These are phyloP conservation scores for Boletus sp. DNA, from an alignment of 1,284 basidiomycete species.

Conservation along the genomic window DNA sequence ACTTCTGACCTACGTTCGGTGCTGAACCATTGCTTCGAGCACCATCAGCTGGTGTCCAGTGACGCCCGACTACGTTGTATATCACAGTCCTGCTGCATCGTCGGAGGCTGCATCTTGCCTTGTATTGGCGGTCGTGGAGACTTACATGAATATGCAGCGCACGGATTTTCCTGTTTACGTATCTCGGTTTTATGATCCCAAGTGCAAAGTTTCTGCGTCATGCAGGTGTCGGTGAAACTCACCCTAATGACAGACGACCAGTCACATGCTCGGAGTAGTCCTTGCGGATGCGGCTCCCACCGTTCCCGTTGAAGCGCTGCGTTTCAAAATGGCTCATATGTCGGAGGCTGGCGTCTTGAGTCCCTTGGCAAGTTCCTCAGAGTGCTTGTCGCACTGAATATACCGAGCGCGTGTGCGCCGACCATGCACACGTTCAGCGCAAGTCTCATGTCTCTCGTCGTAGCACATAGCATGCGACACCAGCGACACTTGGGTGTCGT, in stretches of 20 bases:
- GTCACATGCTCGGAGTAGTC: constrained; percentile 62
- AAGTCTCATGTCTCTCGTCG: constrained; percentile 65
- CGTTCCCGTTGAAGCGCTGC: constrained; percentile 57
- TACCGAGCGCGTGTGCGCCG: constrained; percentile 60
- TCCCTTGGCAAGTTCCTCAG: constrained; percentile 52
- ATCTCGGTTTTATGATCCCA: constrained; percentile 59
- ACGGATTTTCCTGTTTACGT: constrained; percentile 60
- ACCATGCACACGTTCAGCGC: constrained; percentile 77
- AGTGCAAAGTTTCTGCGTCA: constrained; percentile 39
- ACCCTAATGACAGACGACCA: constrained; percentile 40
- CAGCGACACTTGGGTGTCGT: too few species aligned
- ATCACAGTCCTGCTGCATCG: constrained; percentile 48
- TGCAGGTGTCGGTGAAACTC: not conserved
- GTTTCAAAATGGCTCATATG: constrained; percentile 50
- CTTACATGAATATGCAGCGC: constrained; percentile 29
- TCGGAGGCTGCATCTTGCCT: constrained; percentile 33
- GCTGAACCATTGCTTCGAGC: constrained; percentile 38
- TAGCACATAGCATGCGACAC: too few species aligned
- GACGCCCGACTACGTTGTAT: constrained; percentile 58
- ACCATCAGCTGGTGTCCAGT: constrained; percentile 53
- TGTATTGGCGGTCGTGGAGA: not conserved
- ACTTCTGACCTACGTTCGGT: constrained; percentile 30
- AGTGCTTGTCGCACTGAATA: constrained; percentile 44
- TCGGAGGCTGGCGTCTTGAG: constrained; percentile 51
- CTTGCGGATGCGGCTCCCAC: constrained; percentile 55